phyloP scores from a whole-genome alignment of 176 grass and related monocot species.

The Triticum monococcum region DNA sequence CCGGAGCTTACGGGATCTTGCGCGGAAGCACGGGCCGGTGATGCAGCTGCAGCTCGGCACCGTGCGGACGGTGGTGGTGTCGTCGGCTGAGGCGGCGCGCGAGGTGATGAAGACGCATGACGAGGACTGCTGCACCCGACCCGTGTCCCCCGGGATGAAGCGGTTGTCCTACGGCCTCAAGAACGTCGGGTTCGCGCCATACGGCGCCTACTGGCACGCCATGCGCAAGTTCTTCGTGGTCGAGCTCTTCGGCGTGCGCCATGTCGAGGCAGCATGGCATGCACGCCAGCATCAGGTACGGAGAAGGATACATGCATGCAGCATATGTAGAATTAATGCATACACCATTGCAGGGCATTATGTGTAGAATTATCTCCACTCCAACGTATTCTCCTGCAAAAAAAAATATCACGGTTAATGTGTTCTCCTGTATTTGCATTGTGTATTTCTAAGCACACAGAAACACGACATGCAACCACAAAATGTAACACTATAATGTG shows the following conservation, averaged over 20 bases:
- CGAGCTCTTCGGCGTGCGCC: constrained; percentile 44
- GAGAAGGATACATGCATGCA: no score
- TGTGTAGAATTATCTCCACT: no score
- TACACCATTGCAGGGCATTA: no score
- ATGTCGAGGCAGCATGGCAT: constrained; percentile 32
- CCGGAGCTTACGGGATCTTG: constrained; percentile 24
- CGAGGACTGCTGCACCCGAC: constrained; percentile 27
- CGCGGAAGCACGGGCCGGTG: constrained; percentile 26
- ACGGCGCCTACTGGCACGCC: constrained; percentile 39
- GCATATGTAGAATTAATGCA: no score
- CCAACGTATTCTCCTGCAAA: no score
- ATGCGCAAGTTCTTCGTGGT: constrained; percentile 45
- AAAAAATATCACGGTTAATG: no score
- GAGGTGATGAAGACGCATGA: constrained; percentile 52
- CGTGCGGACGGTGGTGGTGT: constrained; percentile 42
- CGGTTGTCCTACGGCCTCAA: constrained; percentile 10
- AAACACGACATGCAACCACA: no score
- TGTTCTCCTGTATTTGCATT: no score
- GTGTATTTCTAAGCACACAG: no score
- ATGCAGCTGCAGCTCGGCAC: constrained; percentile 49
- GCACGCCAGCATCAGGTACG: not conserved
- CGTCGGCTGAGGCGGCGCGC: constrained; percentile 35
- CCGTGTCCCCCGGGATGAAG: not conserved
- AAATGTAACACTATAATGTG: no score
- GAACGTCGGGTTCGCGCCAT: constrained; percentile 42